These are phyloP conservation scores for Tetradesmus lagerheimii DNA, from an alignment of 139 green algal species.

Conservation along the genomic window DNA sequence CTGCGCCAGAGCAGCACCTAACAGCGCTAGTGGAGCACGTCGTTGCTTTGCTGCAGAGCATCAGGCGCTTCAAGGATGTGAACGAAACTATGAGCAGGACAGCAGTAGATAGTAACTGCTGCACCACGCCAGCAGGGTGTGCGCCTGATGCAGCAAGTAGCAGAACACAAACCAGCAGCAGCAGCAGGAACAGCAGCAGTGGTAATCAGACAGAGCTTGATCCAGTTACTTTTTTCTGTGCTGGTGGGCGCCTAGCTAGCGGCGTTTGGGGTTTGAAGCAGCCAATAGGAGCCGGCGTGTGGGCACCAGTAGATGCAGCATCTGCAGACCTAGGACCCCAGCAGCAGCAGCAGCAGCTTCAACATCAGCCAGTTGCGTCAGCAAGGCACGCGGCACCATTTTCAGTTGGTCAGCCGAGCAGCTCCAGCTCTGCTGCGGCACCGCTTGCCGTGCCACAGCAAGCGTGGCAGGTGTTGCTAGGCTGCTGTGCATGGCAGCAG, in stretches of 20 bases:
- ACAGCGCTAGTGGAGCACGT: neutral
- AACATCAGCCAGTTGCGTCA: neutral
- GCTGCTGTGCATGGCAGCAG: neutral
- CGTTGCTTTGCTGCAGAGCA: neutral
- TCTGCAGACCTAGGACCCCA: neutral
- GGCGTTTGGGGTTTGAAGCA: neutral
- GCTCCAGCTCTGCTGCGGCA: too few species aligned
- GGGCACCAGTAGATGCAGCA: neutral
- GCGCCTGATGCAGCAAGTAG: neutral
- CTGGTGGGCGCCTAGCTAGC: neutral
- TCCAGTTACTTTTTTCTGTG: neutral
- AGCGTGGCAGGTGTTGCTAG: neutral
- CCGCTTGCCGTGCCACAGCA: neutral
- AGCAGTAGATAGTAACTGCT: neutral
- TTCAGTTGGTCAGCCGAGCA: too few species aligned
- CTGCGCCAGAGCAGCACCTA: too few species aligned
- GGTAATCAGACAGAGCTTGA: neutral
- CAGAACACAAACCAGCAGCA: neutral
- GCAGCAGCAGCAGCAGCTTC: neutral
- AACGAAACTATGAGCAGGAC: neutral
- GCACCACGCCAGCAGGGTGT: neutral
- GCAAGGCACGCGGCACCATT: too few species aligned
- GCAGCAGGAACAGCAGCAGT: neutral
- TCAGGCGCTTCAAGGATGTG: neutral
- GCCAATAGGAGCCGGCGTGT: neutral